These are phyloP conservation scores for Auricularia auricula-judae DNA, from an alignment of 768 basidiomycete genomes.

Conservation along the genomic window DNA sequence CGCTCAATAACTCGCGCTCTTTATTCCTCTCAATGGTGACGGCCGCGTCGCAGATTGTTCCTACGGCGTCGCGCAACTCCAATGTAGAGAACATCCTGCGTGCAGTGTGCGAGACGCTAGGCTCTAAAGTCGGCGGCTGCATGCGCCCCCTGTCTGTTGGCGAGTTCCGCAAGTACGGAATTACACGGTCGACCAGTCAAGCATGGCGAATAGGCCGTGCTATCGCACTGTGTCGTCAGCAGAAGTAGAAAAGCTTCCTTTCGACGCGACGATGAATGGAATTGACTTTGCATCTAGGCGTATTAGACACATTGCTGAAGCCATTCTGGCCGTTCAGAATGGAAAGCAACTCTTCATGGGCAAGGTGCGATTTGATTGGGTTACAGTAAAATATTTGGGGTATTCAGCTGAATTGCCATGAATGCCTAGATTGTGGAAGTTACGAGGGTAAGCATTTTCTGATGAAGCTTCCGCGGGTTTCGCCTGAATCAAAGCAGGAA, in stretches of 20 bases:
- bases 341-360: slow-evolving; percentile 42
- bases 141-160: slow-evolving; percentile 28
- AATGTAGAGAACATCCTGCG: slow-evolving; percentile 35
- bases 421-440: slow-evolving; percentile 33
- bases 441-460: neutral
- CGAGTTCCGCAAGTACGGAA: slow-evolving; percentile 27
- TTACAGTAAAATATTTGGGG: too few relatives aligned
- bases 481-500: slow-evolving; percentile 7
- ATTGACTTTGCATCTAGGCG: neutral
- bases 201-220: slow-evolving; percentile 56
- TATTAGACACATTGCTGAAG: slow-evolving; percentile 21
- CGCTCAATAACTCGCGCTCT: neutral
- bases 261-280: too few relatives aligned
- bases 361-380: slow-evolving; percentile 20
- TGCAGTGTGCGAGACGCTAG: slow-evolving; percentile 41
- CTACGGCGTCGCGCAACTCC: slow-evolving; percentile 10
- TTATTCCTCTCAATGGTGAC: neutral
- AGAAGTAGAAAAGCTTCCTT: slow-evolving; percentile 9
- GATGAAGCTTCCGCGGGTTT: neutral
- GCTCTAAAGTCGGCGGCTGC: slow-evolving; percentile 37
- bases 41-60: slow-evolving; percentile 2
- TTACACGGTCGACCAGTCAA: slow-evolving; percentile 42
- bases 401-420: too few relatives aligned
- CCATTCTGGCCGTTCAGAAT: slow-evolving; percentile 22
- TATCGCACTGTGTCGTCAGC: slow-evolving; percentile 38